A percentile compares a stretch with the other conserved stretches of the same genome.
Conservation (phyloP, 495 filamentous ascomycete species). For the Massariosphaeria phaeospora region DNA sequence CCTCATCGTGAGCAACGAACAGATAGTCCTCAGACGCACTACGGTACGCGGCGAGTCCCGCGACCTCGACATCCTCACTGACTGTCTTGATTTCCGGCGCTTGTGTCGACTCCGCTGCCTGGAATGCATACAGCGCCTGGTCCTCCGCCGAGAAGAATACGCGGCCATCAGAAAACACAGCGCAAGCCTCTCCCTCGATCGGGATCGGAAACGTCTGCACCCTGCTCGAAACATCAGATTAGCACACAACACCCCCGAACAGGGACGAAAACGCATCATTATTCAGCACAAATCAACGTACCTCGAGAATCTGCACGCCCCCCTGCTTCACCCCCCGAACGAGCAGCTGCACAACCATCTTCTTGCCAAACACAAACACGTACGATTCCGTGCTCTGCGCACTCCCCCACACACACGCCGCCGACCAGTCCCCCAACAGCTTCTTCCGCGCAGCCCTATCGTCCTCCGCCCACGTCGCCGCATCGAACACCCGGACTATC, state of each 20-base stretch:
- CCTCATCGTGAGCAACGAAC: background rate
- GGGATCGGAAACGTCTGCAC: constrained; percentile 2
- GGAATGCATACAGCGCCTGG: background rate
- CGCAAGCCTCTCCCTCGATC: constrained; percentile 2
- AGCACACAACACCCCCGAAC: too few relatives aligned
- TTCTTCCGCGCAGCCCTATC: too few relatives aligned
- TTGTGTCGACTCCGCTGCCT: background rate
- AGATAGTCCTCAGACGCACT: constrained; percentile 1
- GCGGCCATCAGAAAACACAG: background rate
- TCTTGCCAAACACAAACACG: constrained; percentile 5
- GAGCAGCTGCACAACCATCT: constrained; percentile 2
- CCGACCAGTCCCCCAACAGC: too few relatives aligned
- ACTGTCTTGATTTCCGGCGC: background rate
- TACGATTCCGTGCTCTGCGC: background rate
- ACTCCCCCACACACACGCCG: constrained; percentile 3
- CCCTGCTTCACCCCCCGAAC: background rate
- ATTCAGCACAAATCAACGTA: background rate
- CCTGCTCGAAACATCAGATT: background rate
- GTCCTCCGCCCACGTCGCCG: too few relatives aligned
- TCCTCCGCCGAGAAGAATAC: constrained; percentile 11
- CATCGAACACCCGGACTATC: too few relatives aligned
- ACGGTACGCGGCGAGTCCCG: background rate
- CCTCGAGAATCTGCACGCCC: background rate
- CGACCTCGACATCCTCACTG: background rate
- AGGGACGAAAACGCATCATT: background rate